Conservation (phyloP, 441 rosid species). For the Syzygium syzygioides region DNA sequence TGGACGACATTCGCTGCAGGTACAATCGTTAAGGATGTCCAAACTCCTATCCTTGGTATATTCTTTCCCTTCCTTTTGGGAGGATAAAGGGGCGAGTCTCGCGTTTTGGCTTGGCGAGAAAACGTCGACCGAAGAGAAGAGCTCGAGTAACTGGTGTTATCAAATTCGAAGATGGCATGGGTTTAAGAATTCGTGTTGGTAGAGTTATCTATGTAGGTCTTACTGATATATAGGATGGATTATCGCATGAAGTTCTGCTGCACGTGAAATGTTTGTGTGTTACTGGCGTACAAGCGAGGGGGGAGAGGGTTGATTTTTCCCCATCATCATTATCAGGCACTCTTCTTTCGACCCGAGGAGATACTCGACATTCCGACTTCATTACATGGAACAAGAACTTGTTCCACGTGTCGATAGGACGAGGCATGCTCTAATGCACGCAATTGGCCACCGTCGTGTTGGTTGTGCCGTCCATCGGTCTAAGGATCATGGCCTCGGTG, state of each 20-base stretch:
- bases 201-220: not conserved
- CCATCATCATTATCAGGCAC: not conserved
- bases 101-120: accelerated
- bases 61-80: not conserved
- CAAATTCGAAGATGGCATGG: not conserved
- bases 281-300: not conserved
- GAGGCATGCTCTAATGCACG: constrained; percentile 87
- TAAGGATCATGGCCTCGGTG: constrained; percentile 48
- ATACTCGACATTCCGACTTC: constrained; percentile 13
- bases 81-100: not conserved
- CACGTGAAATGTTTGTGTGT: not conserved
- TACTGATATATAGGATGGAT: not conserved
- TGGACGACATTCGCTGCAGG: not conserved
- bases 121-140: not conserved
- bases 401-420: constrained; percentile 75
- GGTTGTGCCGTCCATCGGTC: constrained; percentile 76
- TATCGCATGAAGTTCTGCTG: not conserved
- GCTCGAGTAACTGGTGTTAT: not conserved
- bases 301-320: not conserved
- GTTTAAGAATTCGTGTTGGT: not conserved
- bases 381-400: constrained; percentile 53
- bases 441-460: constrained; percentile 47
- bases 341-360: not conserved
- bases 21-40: not conserved
- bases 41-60: not conserved